Base-by-base conservation (phyloP, 768 basidiomycete species). In the Rhodocollybia butyracea region DNA sequence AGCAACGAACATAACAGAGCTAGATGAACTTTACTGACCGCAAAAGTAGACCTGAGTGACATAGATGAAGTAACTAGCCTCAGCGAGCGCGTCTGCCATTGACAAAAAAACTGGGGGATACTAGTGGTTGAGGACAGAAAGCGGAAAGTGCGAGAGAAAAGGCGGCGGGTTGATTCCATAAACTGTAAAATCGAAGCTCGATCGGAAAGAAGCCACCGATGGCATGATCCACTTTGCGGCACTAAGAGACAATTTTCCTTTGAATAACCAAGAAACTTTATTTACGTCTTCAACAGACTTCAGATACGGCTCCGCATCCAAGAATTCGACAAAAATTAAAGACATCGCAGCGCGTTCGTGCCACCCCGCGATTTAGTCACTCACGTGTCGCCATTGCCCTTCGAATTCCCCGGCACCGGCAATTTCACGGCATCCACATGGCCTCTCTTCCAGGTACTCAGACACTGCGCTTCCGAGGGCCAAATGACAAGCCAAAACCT, bases 31-130 rank as follows among this genome's bases (percentile, higher is more conserved):
- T 27, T 61, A 82, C 88, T 73, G 68, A 91, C 89, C 87, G 76
- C 88, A 91, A 71, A 91, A 91, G 76, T 89, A 89, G 68, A 90
- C 80, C 73, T 91, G 89, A 70, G 79, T 79, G 68, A 89, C 83
- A 72, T 86, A 89, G 70, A 91, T 88, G 68, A 89, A 89, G 68
- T 88, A 80, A 61, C 85, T 80, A 56, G 86, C 84, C 39, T 82
- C 82, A 60, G 77, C 76, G 55, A 77, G 69, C 46, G 79, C 68
- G 68, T 83, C 75, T 26, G 56, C 63, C 70, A 72, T 74, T 52
- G 65, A 53, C 46, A 59, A 46, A 52, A 57, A 63, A 45, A 17
- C 19, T 19, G 45, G 59, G 27, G 42, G 58, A 56, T 48, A 53
- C n/a, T 46, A 59, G 59, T 57, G 59, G 57, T 24, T 40, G 59